Evolutionary conservation across 352 stramenopile genomes (phyloP).

Genomic region (Phytophthora constricta): DNA sequence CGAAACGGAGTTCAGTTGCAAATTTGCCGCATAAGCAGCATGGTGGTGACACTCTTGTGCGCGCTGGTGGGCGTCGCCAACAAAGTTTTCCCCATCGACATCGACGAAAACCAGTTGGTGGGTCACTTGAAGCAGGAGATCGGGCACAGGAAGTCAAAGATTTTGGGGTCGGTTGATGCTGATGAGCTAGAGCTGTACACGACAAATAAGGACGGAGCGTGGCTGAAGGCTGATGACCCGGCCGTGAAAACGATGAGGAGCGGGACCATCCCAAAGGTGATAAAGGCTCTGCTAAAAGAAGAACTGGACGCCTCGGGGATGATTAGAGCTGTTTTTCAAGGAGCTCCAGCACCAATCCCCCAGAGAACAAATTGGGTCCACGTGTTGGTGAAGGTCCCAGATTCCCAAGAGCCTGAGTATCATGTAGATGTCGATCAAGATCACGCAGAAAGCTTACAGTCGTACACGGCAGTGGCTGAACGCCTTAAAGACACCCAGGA

Average conservation of each 20-base stretch:
- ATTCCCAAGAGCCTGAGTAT: background rate
- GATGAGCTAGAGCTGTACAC: background rate
- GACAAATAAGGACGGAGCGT: background rate
- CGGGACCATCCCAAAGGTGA: background rate
- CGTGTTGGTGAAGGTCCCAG: background rate
- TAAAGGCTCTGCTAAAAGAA: background rate
- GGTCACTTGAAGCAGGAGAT: too few species aligned
- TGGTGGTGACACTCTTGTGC: too few species aligned
- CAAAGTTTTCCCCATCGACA: too few species aligned
- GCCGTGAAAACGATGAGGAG: background rate
- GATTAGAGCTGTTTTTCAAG: background rate
- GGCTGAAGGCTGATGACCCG: background rate
- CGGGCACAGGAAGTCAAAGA: background rate
- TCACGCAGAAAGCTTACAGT: background rate
- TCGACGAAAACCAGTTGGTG: too few species aligned
- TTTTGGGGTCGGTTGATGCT: background rate
- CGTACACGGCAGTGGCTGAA: background rate
- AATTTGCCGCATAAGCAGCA: too few species aligned
- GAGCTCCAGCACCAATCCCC: background rate
- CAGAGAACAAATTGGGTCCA: background rate
- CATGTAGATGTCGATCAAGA: background rate
- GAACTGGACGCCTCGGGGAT: background rate
- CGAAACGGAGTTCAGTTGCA: too few species aligned
- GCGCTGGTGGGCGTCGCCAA: too few species aligned
- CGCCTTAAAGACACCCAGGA: background rate